Conservation (phyloP, 768 basidiomycete genomes). For the Jaapia argillacea region DNA sequence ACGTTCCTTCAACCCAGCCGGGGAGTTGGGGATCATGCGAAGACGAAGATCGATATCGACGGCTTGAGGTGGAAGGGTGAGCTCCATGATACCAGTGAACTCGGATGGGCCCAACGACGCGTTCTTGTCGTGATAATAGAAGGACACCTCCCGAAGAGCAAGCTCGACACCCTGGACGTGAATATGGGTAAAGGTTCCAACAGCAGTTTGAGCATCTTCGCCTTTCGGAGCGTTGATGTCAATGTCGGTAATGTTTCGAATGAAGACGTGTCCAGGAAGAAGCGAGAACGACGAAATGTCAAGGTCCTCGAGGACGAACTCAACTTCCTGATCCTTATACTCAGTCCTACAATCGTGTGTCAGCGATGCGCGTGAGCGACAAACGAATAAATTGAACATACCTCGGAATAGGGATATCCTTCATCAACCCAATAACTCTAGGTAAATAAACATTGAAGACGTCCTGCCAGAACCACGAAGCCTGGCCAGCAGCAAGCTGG, state of each 20-base stretch:
- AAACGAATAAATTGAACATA: constrained; percentile 12
- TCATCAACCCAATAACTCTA: constrained; percentile 37
- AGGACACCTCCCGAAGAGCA: constrained; percentile 53
- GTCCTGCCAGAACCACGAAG: constrained; percentile 76
- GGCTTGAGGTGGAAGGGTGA: constrained; percentile 56
- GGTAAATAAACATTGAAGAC: constrained; percentile 75
- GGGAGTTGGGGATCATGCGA: constrained; percentile 46
- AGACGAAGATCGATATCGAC: constrained; percentile 61
- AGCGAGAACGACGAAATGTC: constrained; percentile 58
- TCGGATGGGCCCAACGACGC: constrained; percentile 41
- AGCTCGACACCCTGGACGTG: constrained; percentile 59
- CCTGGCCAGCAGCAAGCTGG: constrained; percentile 46
- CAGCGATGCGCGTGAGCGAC: background rate
- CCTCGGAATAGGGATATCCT: constrained; percentile 65
- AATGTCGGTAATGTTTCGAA: constrained; percentile 60
- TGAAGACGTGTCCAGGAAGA: constrained; percentile 60
- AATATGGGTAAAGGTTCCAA: constrained; percentile 59
- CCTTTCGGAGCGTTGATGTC: constrained; percentile 36
- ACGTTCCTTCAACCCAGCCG: constrained; percentile 33
- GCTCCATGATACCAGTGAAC: constrained; percentile 51
- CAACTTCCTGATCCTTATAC: constrained; percentile 56
- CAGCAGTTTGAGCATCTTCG: constrained; percentile 31
- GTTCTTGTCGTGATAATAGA: constrained; percentile 61
- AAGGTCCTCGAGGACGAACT: constrained; percentile 69
- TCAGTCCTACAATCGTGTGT: constrained; percentile 40